Percentiles rank a stretch among this genome's conserved stretches.
Evolutionary conservation across 345 rosid species (phyloP).

Genomic region (Syzygium grande): DNA sequence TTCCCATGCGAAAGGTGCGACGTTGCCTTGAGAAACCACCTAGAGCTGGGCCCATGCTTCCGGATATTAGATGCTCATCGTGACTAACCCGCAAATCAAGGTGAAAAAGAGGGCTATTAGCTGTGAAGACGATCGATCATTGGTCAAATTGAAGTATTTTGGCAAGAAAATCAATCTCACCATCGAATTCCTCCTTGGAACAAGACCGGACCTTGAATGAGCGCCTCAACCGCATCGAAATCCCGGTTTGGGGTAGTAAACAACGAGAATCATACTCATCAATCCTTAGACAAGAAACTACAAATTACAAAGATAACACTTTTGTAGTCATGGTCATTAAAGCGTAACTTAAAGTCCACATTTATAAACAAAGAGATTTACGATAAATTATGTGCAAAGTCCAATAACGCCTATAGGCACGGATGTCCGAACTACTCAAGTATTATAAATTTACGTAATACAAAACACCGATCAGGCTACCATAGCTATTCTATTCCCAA

Average conservation of each 20-base stretch:
- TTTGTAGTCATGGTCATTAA: neutral
- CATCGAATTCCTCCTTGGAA: neutral
- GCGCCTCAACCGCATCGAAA: neutral
- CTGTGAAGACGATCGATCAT: fast-evolving
- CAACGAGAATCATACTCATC: neutral
- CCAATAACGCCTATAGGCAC: neutral
- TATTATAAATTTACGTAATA: too few species aligned
- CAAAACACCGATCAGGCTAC: neutral
- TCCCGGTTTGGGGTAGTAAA: fast-evolving
- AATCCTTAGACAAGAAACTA: neutral
- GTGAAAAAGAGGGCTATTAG: neutral
- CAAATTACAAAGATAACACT: neutral
- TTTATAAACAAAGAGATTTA: neutral
- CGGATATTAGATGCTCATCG: neutral
- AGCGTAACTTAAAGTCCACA: neutral
- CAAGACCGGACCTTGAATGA: neutral
- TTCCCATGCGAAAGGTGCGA: neutral
- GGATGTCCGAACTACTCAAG: neutral
- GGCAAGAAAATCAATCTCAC: neutral
- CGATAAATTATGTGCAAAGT: neutral
- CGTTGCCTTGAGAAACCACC: neutral
- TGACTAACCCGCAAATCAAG: neutral
- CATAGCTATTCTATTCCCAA: neutral
- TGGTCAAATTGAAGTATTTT: neutral
- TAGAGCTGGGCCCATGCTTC: neutral